Conservation (phyloP, 768 basidiomycete species). For the Chlorophyllum brunneum region DNA sequence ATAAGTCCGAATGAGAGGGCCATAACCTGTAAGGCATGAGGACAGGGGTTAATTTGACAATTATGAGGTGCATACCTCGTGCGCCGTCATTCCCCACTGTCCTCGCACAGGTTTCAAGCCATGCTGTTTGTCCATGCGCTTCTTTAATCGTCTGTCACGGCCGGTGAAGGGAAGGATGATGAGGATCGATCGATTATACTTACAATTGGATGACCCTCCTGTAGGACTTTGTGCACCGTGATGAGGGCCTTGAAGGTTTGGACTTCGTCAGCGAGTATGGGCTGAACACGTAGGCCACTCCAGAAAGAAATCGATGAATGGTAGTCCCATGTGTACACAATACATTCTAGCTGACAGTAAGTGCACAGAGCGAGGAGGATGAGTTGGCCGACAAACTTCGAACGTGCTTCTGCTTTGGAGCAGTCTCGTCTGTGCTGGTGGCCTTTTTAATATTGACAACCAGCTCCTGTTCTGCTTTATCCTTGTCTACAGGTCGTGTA, state of each 20-base stretch:
- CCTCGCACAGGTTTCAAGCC: constrained; percentile 95
- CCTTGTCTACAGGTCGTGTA: constrained; percentile 96
- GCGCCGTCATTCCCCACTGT: constrained; percentile 77
- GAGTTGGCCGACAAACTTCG: constrained; percentile 63
- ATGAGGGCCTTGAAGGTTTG: constrained; percentile 99
- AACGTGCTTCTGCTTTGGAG: constrained; percentile 99
- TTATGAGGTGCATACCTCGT: constrained; percentile 50
- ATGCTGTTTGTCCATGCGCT: constrained; percentile 93
- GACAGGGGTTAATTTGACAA: constrained; percentile 2
- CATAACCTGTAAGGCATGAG: constrained; percentile 62
- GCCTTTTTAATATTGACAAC: constrained; percentile 98
- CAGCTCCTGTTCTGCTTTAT: constrained; percentile 94
- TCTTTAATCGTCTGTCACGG: constrained; percentile 86
- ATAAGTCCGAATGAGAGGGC: constrained; percentile 89
- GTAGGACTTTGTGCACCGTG: constrained; percentile 94
- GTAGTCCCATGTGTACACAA: constrained; percentile 99
- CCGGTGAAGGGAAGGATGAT: constrained; percentile 3
- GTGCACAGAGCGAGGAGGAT: constrained; percentile 6
- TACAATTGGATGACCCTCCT: constrained; percentile 95
- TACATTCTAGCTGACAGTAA: constrained; percentile 64
- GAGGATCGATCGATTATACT: constrained; percentile 17
- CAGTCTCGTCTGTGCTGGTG: constrained; percentile 89
- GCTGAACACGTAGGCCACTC: constrained; percentile 95
- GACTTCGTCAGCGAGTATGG: constrained; percentile 94
- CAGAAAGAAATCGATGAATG: constrained; percentile 97